Evolutionary conservation across 805 yeast genomes (phyloP).

Genomic region (Lipomyces yamanashiensis): DNA sequence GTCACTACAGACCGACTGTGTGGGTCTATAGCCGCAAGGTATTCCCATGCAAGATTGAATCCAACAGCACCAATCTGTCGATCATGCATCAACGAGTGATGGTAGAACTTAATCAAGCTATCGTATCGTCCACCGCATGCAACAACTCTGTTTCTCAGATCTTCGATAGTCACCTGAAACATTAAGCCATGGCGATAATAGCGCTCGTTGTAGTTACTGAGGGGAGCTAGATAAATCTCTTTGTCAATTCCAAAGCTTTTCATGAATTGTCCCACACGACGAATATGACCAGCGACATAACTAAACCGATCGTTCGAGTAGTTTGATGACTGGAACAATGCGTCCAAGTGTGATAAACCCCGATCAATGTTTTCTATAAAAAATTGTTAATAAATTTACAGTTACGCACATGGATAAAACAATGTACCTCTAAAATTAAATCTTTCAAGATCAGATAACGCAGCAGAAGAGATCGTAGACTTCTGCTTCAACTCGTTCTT

Average conservation of each 20-base stretch:
- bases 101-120: constrained; percentile 64
- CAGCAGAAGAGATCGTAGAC: constrained; percentile 77
- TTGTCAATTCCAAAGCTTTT: constrained; percentile 63
- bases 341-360: constrained; percentile 49
- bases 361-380: background rate
- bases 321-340: constrained; percentile 20
- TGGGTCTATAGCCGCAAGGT: constrained; percentile 54
- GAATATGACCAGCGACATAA: constrained; percentile 63
- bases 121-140: constrained; percentile 97
- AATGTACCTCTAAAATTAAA: constrained; percentile 66
- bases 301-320: constrained; percentile 72
- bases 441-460: constrained; percentile 76
- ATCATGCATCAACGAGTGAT: constrained; percentile 55
- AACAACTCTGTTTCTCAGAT: constrained; percentile 55
- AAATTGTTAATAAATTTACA: too few relatives aligned
- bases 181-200: constrained; percentile 82
- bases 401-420: too few relatives aligned
- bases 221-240: constrained; percentile 70
- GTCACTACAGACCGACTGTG: constrained; percentile 16
- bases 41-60: constrained; percentile 78
- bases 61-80: constrained; percentile 73
- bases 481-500: constrained; percentile 61
- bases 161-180: constrained; percentile 83
- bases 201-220: constrained; percentile 78
- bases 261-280: constrained; percentile 59